Conservation (phyloP, 345 rosid species). For the Salix brachista region DNA sequence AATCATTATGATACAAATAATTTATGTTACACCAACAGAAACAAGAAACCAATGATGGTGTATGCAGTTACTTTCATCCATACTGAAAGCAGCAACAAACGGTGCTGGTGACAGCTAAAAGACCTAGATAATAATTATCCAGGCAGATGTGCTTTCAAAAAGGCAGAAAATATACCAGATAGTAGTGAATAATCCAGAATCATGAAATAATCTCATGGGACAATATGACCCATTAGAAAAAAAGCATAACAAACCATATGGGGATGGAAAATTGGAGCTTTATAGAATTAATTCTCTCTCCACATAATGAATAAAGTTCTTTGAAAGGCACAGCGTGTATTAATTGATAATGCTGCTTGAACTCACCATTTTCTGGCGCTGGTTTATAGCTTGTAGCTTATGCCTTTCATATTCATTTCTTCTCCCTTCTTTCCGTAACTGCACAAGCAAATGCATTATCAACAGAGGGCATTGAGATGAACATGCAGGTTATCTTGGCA, state of each 20-base stretch:
- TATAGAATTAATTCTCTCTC: neutral
- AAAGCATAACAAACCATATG: neutral
- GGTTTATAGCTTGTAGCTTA: conserved; percentile 89
- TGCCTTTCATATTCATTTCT: conserved; percentile 98
- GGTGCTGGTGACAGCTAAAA: neutral
- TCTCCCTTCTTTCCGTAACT: conserved; percentile 94
- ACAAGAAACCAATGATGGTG: neutral
- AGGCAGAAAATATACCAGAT: neutral
- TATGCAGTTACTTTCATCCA: neutral
- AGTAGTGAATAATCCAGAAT: neutral
- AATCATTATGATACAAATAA: conserved; percentile 1
- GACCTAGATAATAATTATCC: neutral
- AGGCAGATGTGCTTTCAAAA: neutral
- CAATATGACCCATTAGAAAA: neutral
- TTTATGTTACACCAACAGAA: neutral
- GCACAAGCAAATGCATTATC: conserved; percentile 24
- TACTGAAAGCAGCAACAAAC: neutral
- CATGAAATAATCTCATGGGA: neutral
- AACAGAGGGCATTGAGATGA: neutral
- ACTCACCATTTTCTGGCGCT: conserved; percentile 92
- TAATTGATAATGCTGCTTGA: neutral
- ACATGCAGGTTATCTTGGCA: neutral
- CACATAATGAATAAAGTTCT: neutral
- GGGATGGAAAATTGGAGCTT: neutral
- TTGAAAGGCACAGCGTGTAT: neutral